These are phyloP conservation scores for Guyanaporus albipodus DNA, from an alignment of 768 basidiomycete genomes.

Conservation along the genomic window DNA sequence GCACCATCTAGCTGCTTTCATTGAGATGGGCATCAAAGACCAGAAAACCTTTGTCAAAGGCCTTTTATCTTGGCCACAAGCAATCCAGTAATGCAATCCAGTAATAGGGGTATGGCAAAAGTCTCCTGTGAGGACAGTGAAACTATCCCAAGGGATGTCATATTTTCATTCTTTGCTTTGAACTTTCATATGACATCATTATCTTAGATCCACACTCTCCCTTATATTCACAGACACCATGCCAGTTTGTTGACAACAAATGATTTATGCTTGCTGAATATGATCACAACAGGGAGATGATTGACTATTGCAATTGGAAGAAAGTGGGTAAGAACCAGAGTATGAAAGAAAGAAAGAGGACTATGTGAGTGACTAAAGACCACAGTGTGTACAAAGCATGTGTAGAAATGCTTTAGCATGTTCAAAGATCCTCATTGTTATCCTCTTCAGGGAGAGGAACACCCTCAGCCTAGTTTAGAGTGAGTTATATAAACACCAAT, in stretches of 20 bases:
- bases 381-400: constrained; percentile 19
- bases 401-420: constrained; percentile 14
- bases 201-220: constrained; percentile 4
- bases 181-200: not conserved
- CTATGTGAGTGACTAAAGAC: too few relatives aligned
- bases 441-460: constrained; percentile 98
- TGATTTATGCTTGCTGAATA: constrained; percentile 21
- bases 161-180: too few relatives aligned
- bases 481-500: constrained; percentile 4
- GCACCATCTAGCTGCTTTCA: constrained; percentile 16
- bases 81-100: too few relatives aligned
- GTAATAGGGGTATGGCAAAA: constrained; percentile 1
- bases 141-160: too few relatives aligned
- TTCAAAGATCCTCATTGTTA: constrained; percentile 77
- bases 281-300: constrained; percentile 24
- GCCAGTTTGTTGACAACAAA: constrained; percentile 5
- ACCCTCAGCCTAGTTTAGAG: constrained; percentile 61
- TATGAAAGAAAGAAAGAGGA: constrained; percentile 19
- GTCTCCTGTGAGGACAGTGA: not conserved
- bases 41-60: constrained; percentile 15
- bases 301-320: constrained; percentile 24
- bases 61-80: constrained; percentile 24
- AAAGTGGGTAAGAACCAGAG: constrained; percentile 16
- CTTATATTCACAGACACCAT: constrained; percentile 1
- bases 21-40: constrained; percentile 22